Base-by-base conservation (phyloP, 75 land plant species). In the Sequoia sempervirens region DNA sequence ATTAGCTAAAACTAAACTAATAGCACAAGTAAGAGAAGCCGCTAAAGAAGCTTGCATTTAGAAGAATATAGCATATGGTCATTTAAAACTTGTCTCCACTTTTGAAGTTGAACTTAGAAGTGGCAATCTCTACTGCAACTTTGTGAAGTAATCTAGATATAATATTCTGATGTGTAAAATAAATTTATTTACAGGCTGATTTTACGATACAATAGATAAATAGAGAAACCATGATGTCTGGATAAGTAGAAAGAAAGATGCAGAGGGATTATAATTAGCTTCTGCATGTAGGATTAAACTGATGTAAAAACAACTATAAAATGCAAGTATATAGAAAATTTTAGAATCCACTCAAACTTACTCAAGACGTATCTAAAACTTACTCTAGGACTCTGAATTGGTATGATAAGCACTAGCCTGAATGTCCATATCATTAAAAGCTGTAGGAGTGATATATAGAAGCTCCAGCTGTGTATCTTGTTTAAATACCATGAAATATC, bases 201-300 rank as follows among this genome's bases (percentile, higher is more conserved):
- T 13, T 47, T 58, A 23, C 0, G 18, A 20, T 58, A 20, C 64
- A 58, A 15, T 1, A 47, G 17, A 58, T 15, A 58, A 58, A 58
- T 20, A 58, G 64, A 58, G 64, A 58, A 58, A 2, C 23, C 64
- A 58, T 58, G 26, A 15, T 58, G 64, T 1, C 18, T 58, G 9
- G 52, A 58, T 58, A 58, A 58, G 18, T 58, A 20, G 4, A 54
- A 54, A 54, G 17, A 54, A 15, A 54, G 17, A 54, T 54, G 17
- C 23, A 0, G 26, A 11, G 26, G 15, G 64, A 58, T 58, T 17
- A 58, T 1, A 58, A 18, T 26, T 58, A 58, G 64, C 26, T 58
- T 58, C 64, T 58, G 64, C 64, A 58, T 58, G 64, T 58, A 58
- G n/a, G n/a, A n/a, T n/a, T n/a, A n/a, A n/a, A n/a, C n/a, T 58